A percentile compares a stretch with the other conserved stretches of the same genome.
Evolutionary conservation across 2,329 filamentous ascomycete species (phyloP).

Genomic region (Exophiala bonariae): DNA sequence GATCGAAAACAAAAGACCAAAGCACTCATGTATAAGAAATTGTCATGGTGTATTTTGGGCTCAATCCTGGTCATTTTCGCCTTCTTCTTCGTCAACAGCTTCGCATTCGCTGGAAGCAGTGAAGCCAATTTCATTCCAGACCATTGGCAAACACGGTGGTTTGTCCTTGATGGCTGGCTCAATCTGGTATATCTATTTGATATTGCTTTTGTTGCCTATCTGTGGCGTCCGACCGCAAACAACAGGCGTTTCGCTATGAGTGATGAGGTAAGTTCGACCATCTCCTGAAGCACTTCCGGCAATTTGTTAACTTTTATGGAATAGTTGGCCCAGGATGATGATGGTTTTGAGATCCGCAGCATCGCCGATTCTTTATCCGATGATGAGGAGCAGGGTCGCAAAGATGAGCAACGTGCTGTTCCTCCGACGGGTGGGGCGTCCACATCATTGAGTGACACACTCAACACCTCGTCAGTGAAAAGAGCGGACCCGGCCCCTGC

Average conservation of each 20-base stretch:
- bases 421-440: slow-evolving; percentile 19
- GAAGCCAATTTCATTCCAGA: slow-evolving; percentile 90
- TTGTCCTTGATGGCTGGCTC: slow-evolving; percentile 94
- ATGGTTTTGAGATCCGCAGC: slow-evolving; percentile 94
- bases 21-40: slow-evolving; percentile 92
- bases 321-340: slow-evolving; percentile 91
- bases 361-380: slow-evolving; percentile 65
- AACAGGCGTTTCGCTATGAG: slow-evolving; percentile 98
- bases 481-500: slow-evolving; percentile 14
- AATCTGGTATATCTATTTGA: slow-evolving; percentile 96
- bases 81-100: slow-evolving; percentile 98
- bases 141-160: slow-evolving; percentile 98
- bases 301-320: slow-evolving; percentile 6
- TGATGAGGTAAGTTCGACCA: slow-evolving; percentile 66
- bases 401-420: slow-evolving; percentile 32
- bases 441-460: slow-evolving; percentile 26
- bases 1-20: slow-evolving; percentile 94
- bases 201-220: slow-evolving; percentile 87
- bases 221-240: slow-evolving; percentile 95
- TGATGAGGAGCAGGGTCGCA: slow-evolving; percentile 33
- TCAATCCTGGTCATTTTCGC: slow-evolving; percentile 95
- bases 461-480: slow-evolving; percentile 5
- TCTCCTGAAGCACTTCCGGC: neutral
- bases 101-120: slow-evolving; percentile 82
- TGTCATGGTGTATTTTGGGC: slow-evolving; percentile 95